Conservation (phyloP, 805 yeast genomes). For the Spathaspora sp. region DNA sequence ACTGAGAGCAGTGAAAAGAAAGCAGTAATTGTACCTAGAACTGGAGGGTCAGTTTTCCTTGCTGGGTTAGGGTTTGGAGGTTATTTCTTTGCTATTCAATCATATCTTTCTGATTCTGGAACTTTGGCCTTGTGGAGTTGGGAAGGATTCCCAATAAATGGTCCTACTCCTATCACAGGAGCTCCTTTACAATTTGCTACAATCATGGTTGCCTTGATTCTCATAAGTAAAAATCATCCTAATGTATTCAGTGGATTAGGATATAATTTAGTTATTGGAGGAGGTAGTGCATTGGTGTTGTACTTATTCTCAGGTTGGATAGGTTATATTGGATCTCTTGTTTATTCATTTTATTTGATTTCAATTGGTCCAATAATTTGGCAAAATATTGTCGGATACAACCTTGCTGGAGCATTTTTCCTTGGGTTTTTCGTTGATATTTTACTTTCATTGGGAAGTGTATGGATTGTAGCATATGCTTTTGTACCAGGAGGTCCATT, state of each 20-base stretch:
- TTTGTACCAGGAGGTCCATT: constrained; percentile 93
- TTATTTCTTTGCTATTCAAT: constrained; percentile 64
- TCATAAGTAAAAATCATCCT: constrained; percentile 23
- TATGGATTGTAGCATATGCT: constrained; percentile 97
- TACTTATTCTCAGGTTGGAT: constrained; percentile 60
- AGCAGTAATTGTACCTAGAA: constrained; percentile 5
- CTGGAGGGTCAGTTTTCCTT: constrained; percentile 44
- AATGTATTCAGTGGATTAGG: constrained; percentile 16
- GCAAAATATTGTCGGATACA: constrained; percentile 50
- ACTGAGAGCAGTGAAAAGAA: constrained; percentile 1
- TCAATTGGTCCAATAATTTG: constrained; percentile 60
- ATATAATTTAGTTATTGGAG: constrained; percentile 40
- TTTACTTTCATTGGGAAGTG: constrained; percentile 70
- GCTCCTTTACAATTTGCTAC: constrained; percentile 64
- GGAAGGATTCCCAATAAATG: constrained; percentile 87
- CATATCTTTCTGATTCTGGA: constrained; percentile 78
- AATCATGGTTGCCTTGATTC: constrained; percentile 50
- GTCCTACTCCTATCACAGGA: constrained; percentile 86
- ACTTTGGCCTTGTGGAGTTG: constrained; percentile 92
- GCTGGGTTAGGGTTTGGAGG: constrained; percentile 76
- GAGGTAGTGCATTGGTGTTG: constrained; percentile 48
- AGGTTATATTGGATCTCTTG: constrained; percentile 72
- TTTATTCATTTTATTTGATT: constrained; percentile 56
- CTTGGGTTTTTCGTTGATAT: constrained; percentile 48
- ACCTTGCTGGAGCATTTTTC: constrained; percentile 53